Evolutionary conservation across 2,329 filamentous ascomycete genomes (phyloP), one percentile per base, ranked within the genome.

Genomic region (Claviceps purpurea): DNA sequence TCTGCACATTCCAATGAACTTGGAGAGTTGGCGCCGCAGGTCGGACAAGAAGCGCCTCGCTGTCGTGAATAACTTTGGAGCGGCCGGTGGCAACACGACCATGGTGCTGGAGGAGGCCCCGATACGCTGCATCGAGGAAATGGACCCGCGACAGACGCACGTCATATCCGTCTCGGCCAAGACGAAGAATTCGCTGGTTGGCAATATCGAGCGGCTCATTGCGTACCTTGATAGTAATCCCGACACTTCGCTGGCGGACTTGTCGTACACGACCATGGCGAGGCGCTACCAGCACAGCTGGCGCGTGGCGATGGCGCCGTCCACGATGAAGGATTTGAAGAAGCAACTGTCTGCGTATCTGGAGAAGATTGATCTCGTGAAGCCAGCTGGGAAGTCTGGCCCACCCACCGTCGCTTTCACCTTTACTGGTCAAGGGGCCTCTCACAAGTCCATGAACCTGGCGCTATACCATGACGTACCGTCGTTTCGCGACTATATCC

Each of bases 1-100:
- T 40, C 72, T 83, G 43, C 72, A 76, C 57, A 82, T 85, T 57
- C 73, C 79, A 1, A 72, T 76, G 55, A 68, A 79, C 56, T 62
- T 71, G 49, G 76, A 74, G 0, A 70, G 73, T 0, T 78, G 78
- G 65, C 60, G 60, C 54, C 70, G 79, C 7, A 13, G 20, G 3
- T 42, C 47, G 47, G 70, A 69, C 20, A 71, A 70, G 59, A 72
- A 70, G 2, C 68, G 74, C 30, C 65, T 70, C 5, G 67, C 76
- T 8, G 77, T 78, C 54, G 64, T 85, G 56, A 87, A 87, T 69
- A 85, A 85, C 67, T 87, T 85, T 61, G 79, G 78, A 56, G 84
- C 84, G 6, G 81, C 84, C 50, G 84, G 84, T 57, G 84, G 84
- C 38, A 88, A 88, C 65, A 85, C 83, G 1, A 78, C 81, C 16